Base-by-base conservation (phyloP, 176 grass and related monocot species). In the Oryza rufipogon region DNA sequence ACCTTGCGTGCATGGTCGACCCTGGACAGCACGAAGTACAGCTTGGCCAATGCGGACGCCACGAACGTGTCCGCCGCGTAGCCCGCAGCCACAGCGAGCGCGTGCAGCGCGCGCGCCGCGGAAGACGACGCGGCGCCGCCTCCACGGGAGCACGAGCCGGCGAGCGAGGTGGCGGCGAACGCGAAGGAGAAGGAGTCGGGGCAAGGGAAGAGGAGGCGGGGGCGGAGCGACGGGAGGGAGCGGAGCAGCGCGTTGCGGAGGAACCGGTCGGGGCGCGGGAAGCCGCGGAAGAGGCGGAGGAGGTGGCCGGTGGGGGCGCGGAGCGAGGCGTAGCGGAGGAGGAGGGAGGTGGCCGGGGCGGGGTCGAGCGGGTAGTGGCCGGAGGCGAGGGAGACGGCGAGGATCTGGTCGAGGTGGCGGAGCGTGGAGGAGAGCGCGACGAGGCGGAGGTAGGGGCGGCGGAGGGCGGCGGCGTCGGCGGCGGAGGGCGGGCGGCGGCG, bases 191-290 rank as follows among this genome's bases (percentile, higher is more conserved):
- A 97, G 68, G 80, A 70, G 64, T 82, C 86, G 6, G 86, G 88
- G 85, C 68, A 97, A 32, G 66, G 81, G 71, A 79, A 97, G 73
- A 75, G 87, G 85, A 52, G 80, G 73, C 32, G 73, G 26, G 74
- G 78, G 68, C 69, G 68, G 69, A 64, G 66, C 22, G 14, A 84
- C 36, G 84, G 86, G 88, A 91, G 92, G 36, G 90, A 93, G 77
- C 92, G 84, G 19, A 97, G 90, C 1, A 97, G 86, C 20, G 79
- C 86, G 80, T 97, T 97, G 81, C 95, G 87, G 48, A 93, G 67
- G 79, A 83, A 84, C 17, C 88, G 36, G 52, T 87, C 76, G n/a
- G 92, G 89, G 33, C 9, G 7, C 9, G 84, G 89, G 68, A 87
- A 84, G 30, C 89, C 68, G 75, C 82, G 68, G 90, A 97, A 92